Evolutionary conservation across 495 filamentous ascomycete genomes (phyloP).

Genomic region (Cryomyces antarcticus): DNA sequence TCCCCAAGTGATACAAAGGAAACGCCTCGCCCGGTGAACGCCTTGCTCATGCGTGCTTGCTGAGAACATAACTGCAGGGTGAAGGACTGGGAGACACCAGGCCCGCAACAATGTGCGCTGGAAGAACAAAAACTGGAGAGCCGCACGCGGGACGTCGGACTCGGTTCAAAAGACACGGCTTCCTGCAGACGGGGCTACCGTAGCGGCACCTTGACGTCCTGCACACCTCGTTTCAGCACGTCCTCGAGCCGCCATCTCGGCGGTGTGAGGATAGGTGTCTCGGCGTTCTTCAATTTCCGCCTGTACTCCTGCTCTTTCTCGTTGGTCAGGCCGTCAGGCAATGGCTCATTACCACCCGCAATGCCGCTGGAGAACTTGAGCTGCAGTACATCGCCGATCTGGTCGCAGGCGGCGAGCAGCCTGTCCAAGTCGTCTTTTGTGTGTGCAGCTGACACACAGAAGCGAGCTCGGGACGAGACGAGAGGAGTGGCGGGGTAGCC

Average conservation of each 20-base stretch:
- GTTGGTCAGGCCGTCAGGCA: slow-evolving; percentile 42
- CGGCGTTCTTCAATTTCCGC: slow-evolving; percentile 29
- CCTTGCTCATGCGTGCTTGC: too few relatives aligned
- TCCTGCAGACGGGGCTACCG: too few relatives aligned
- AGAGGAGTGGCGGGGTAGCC: slow-evolving; percentile 96
- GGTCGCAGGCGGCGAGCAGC: slow-evolving; percentile 72
- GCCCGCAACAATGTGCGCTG: too few relatives aligned
- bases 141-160: too few relatives aligned
- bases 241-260: slow-evolving; percentile 72
- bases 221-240: slow-evolving; percentile 54
- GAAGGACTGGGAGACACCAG: too few relatives aligned
- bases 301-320: slow-evolving; percentile 44
- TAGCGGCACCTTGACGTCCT: slow-evolving; percentile 56
- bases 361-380: slow-evolving; percentile 91
- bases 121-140: too few relatives aligned
- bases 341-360: slow-evolving; percentile 63
- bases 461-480: slow-evolving; percentile 79
- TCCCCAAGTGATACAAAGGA: too few relatives aligned
- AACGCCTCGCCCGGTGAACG: too few relatives aligned
- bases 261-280: slow-evolving; percentile 28
- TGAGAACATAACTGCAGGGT: too few relatives aligned
- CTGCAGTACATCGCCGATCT: slow-evolving; percentile 79
- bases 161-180: too few relatives aligned
- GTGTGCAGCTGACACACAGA: slow-evolving; percentile 89
- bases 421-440: slow-evolving; percentile 96